A percentile compares a stretch with the other conserved stretches of the same genome.
Evolutionary conservation across 1,139 yeast species (phyloP).

Genomic region (Geotrichum candidum): DNA sequence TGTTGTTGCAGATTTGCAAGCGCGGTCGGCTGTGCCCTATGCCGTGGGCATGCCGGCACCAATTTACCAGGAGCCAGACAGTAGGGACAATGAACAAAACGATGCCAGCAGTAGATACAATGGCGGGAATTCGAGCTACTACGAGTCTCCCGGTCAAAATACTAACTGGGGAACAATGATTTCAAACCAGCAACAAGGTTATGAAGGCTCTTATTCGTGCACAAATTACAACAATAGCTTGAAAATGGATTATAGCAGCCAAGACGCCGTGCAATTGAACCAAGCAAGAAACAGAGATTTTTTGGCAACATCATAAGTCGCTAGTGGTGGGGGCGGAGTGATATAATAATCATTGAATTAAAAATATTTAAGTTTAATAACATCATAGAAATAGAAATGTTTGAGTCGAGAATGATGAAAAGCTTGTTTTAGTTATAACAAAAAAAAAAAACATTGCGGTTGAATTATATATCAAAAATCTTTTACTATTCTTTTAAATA

Average conservation of each 20-base stretch:
- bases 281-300: background rate
- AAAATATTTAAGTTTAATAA: too few species aligned
- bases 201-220: background rate
- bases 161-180: background rate
- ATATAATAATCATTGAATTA: too few species aligned
- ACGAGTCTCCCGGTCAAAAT: background rate
- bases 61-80: background rate
- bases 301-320: background rate
- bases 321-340: too few species aligned
- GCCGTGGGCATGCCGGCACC: background rate
- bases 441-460: too few species aligned
- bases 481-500: too few species aligned
- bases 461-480: too few species aligned
- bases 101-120: background rate
- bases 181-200: background rate
- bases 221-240: background rate
- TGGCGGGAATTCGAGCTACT: background rate
- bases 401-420: too few species aligned
- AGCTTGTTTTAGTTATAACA: too few species aligned
- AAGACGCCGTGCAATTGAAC: background rate
- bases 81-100: background rate
- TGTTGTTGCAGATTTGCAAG: background rate
- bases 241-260: background rate
- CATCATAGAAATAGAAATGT: too few species aligned
- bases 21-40: background rate